phyloP scores from a whole-genome alignment of 352 stramenopile genomes.

The Phytopythium ostracodes region DNA sequence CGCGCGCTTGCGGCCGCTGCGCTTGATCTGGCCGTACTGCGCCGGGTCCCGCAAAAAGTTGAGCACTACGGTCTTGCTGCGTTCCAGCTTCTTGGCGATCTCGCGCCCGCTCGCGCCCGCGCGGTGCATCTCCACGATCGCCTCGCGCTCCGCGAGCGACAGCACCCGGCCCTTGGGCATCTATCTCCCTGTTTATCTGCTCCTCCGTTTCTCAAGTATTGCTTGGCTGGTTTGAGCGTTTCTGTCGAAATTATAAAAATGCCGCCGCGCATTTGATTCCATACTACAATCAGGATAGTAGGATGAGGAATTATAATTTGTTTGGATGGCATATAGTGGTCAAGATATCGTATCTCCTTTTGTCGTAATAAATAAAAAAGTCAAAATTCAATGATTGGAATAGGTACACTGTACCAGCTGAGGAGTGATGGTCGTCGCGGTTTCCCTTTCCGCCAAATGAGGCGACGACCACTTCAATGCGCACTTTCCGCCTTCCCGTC shows the following conservation, averaged over 20 bases:
- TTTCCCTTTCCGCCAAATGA: neutral
- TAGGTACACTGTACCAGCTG: neutral
- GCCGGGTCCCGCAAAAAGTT: slow-evolving; percentile 44
- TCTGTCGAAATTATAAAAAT: neutral
- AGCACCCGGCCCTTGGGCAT: slow-evolving; percentile 50
- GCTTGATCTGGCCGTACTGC: slow-evolving; percentile 46
- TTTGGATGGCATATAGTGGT: neutral
- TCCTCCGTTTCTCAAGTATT: neutral
- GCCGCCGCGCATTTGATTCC: too few species aligned
- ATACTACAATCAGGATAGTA: too few species aligned
- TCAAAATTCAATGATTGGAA: neutral
- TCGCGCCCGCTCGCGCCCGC: slow-evolving; percentile 36
- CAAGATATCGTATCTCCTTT: neutral
- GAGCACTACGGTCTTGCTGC: slow-evolving; percentile 59
- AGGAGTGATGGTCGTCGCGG: slow-evolving; percentile 2
- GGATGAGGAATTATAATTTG: too few species aligned
- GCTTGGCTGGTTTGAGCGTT: neutral
- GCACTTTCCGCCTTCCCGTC: neutral
- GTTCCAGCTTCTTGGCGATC: slow-evolving; percentile 40
- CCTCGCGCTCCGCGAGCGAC: slow-evolving; percentile 29
- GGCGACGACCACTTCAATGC: neutral
- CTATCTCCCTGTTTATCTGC: neutral
- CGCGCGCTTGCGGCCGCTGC: slow-evolving; percentile 45
- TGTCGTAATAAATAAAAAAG: neutral
- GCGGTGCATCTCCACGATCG: slow-evolving; percentile 40